These are phyloP conservation scores for Dissophora globulifera DNA, from an alignment of 192 early-diverging fungal genomes.

Conservation along the genomic window DNA sequence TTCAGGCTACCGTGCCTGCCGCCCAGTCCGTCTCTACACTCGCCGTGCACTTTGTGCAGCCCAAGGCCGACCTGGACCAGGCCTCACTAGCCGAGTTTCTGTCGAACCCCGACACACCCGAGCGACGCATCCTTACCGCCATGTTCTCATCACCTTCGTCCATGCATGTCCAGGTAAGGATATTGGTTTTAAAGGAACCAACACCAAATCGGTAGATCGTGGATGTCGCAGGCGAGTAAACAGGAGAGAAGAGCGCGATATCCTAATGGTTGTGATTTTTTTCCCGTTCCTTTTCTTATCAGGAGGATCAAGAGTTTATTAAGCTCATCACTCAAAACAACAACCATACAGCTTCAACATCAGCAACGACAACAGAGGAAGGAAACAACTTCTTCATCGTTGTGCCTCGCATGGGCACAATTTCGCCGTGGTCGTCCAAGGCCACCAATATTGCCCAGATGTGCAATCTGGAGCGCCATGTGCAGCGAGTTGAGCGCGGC, in stretches of 20 bases:
- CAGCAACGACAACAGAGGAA: slow-evolving; percentile 5
- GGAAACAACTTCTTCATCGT: slow-evolving; percentile 71
- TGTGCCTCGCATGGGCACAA: slow-evolving; percentile 93
- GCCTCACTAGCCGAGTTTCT: slow-evolving; percentile 51
- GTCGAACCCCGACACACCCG: slow-evolving; percentile 53
- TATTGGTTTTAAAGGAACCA: too few species aligned
- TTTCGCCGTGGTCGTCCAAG: slow-evolving; percentile 99
- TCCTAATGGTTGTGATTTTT: background rate
- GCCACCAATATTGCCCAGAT: slow-evolving; percentile 97
- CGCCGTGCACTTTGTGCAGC: slow-evolving; percentile 83
- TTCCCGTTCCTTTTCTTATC: slow-evolving; percentile 8
- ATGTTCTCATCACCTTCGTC: slow-evolving; percentile 50
- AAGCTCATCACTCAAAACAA: slow-evolving; percentile 9
- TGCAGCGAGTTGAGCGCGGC: slow-evolving; percentile 92
- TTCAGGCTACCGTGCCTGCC: slow-evolving; percentile 66
- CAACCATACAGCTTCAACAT: background rate
- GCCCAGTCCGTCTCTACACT: slow-evolving; percentile 68
- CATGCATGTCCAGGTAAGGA: slow-evolving; percentile 15
- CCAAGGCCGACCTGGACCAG: slow-evolving; percentile 49
- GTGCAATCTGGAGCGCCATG: slow-evolving; percentile 80
- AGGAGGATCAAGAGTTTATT: slow-evolving; percentile 44
- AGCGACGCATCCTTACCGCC: slow-evolving; percentile 59
- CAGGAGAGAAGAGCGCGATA: too few species aligned
- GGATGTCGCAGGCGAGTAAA: too few species aligned
- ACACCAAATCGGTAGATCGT: too few species aligned